Evolutionary conservation across 148 eudicot genomes (phyloP).

Genomic region (Fallopia convolvulus): DNA sequence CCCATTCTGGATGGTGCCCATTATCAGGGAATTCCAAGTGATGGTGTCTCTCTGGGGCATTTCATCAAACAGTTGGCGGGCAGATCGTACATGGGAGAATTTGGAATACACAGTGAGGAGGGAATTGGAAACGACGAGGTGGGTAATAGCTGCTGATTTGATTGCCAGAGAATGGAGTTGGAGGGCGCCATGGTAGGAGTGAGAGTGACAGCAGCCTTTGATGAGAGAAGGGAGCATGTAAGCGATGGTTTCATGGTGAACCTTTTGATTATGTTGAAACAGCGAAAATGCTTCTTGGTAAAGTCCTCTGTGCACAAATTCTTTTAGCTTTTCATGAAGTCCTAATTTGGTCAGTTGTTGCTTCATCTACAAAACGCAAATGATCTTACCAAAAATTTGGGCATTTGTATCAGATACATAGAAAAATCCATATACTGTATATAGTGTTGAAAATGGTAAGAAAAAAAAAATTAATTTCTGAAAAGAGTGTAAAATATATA

Average conservation of each 20-base stretch:
- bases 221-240: slow-evolving; percentile 41
- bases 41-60: slow-evolving; percentile 37
- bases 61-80: slow-evolving; percentile 34
- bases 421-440: no score
- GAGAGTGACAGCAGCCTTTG: slow-evolving; percentile 32
- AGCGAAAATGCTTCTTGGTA: slow-evolving; percentile 29
- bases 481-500: no score
- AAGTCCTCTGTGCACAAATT: slow-evolving; percentile 21
- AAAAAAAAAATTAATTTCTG: no score
- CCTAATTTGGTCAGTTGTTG: background rate
- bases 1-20: slow-evolving; percentile 36
- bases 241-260: slow-evolving; percentile 17
- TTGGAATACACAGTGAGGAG: slow-evolving; percentile 39
- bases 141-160: slow-evolving; percentile 26
- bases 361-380: slow-evolving; percentile 8
- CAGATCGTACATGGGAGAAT: slow-evolving; percentile 16
- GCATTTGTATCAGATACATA: no score
- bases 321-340: slow-evolving; percentile 16
- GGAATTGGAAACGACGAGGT: slow-evolving; percentile 36
- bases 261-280: slow-evolving; percentile 21
- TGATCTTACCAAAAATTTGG: background rate
- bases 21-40: slow-evolving; percentile 45
- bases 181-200: slow-evolving; percentile 19
- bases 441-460: no score
- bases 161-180: slow-evolving; percentile 34